A percentile compares a stretch with the other conserved stretches of the same genome.
Evolutionary conservation across 208 protist species (phyloP).

Genomic region (Leishmania guyanensis): DNA sequence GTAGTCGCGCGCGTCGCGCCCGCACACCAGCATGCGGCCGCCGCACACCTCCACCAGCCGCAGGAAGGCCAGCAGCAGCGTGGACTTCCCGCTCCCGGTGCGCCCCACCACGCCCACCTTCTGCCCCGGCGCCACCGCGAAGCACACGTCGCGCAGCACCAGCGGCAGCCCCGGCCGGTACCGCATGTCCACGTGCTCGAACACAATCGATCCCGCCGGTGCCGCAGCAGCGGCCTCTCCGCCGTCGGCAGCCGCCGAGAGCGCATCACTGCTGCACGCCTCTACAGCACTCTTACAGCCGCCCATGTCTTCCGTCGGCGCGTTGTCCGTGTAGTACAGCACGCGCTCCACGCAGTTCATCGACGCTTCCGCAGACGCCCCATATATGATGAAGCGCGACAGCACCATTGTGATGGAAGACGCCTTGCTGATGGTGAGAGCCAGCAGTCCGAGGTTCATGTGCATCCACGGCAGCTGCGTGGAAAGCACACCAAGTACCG

Average conservation of each 20-base stretch:
- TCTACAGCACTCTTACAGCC: too few relatives aligned
- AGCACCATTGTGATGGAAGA: conserved; percentile 62
- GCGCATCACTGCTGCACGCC: too few relatives aligned
- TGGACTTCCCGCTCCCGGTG: conserved; percentile 63
- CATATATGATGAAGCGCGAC: conserved; percentile 46
- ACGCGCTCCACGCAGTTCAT: conserved; percentile 85
- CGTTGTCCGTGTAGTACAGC: conserved; percentile 62
- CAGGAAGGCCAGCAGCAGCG: conserved; percentile 14
- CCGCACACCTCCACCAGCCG: conserved; percentile 61
- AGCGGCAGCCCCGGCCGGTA: conserved; percentile 74
- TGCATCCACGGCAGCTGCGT: conserved; percentile 22
- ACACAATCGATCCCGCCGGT: conserved; percentile 37
- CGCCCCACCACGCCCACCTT: conserved; percentile 85
- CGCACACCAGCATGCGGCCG: conserved; percentile 53
- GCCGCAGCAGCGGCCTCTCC: conserved; percentile 2
- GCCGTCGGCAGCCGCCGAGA: neutral
- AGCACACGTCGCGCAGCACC: conserved; percentile 64
- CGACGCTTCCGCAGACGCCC: conserved; percentile 53
- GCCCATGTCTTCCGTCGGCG: conserved; percentile 47
- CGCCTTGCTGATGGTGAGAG: conserved; percentile 62
- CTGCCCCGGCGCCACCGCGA: conserved; percentile 54
- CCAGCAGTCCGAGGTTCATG: conserved; percentile 48
- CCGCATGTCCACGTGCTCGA: conserved; percentile 65
- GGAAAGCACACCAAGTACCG: conserved; percentile 47
- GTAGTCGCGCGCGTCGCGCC: conserved; percentile 36